Base-by-base conservation (phyloP, 2,329 filamentous ascomycete species). In the Monilinia fructicola region DNA sequence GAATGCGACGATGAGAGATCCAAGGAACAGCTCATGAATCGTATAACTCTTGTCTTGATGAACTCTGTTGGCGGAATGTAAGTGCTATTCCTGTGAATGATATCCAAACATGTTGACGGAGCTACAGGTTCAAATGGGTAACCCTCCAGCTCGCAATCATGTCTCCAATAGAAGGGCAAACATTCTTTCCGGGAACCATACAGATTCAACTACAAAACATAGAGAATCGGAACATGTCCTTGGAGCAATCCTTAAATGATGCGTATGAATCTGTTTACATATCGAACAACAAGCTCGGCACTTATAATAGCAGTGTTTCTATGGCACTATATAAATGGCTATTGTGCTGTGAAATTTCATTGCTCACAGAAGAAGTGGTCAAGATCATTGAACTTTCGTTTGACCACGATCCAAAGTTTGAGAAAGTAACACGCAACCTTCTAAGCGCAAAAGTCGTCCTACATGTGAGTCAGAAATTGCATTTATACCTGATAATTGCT, bases 81-180 rank as follows among this genome's bases (percentile, higher is more conserved):
- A 9, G 42, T 59, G 26, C 14, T 23, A 35, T 48, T 12, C 18
- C 26, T 23, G 1, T 2, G 5, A 18, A 10, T 35, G 1, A 10
- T 14, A 46, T 3, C 1, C 26, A 59, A n/a, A n/a, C 11, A 16
- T 10, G 23, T 7, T 59, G 9, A 48, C 42, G 2, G 6, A 35
- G 14, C 11, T 4, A 48, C 28, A 48, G 42, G 56, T 59, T 59
- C 21, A 48, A 48, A 48, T 59, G 56, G 26, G 56, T 48, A n/a
- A 48, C 26, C 6, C 28, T 59, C 2, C 56, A 59, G 4, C 42
- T 59, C 21, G 56, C 56, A 46, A 46, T 59, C 6, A 48, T 59
- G 56, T 59, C 48, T 35, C 26, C 42, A 26, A 59, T 59, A 9
- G 56, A 48, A 10, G 46, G 11, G n/a, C 56, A 59, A 35, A 59